A percentile compares a stretch with the other conserved stretches of the same genome.
Evolutionary conservation across 2,329 filamentous ascomycete species (phyloP).

Genomic region (Neonectria neomacrospora): DNA sequence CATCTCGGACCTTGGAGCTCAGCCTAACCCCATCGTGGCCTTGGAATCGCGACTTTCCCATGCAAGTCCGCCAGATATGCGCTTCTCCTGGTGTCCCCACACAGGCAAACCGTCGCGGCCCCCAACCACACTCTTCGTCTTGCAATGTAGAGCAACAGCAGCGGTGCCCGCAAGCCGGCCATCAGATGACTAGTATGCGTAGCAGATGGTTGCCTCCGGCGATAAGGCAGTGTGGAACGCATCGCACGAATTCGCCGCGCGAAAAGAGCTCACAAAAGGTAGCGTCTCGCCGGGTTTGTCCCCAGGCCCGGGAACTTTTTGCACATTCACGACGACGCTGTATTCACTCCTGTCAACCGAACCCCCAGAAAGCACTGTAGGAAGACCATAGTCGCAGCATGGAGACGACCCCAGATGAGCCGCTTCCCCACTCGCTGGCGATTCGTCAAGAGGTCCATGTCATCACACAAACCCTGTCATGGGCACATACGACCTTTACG

Average conservation of each 20-base stretch:
- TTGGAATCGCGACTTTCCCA: constrained; percentile 21
- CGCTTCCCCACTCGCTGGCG: constrained; percentile 30
- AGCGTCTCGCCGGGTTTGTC: constrained; percentile 15
- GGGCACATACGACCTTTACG: constrained; percentile 51
- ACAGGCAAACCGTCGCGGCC: background rate
- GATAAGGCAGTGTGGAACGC: constrained; percentile 30
- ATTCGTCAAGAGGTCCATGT: constrained; percentile 45
- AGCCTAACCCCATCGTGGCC: constrained; percentile 16
- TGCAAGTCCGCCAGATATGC: constrained; percentile 16
- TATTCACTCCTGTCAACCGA: constrained; percentile 2
- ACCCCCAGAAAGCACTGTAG: background rate
- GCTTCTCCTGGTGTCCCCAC: constrained; percentile 22
- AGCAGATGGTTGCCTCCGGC: constrained; percentile 34
- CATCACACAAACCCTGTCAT: constrained; percentile 52
- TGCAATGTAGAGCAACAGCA: constrained; percentile 9
- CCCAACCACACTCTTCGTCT: constrained; percentile 7
- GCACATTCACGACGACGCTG: constrained; percentile 29
- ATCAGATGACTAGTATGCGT: constrained; percentile 39
- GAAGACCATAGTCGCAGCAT: constrained; percentile 13
- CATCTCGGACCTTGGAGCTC: constrained; percentile 11
- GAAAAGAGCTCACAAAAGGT: constrained; percentile 31
- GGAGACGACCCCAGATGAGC: constrained; percentile 15
- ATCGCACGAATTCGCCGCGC: constrained; percentile 17
- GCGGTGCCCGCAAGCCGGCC: constrained; percentile 15
- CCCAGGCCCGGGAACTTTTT: constrained; percentile 12